These are phyloP conservation scores for Daldinia grandis DNA, from an alignment of 495 filamentous ascomycete species.

Conservation along the genomic window DNA sequence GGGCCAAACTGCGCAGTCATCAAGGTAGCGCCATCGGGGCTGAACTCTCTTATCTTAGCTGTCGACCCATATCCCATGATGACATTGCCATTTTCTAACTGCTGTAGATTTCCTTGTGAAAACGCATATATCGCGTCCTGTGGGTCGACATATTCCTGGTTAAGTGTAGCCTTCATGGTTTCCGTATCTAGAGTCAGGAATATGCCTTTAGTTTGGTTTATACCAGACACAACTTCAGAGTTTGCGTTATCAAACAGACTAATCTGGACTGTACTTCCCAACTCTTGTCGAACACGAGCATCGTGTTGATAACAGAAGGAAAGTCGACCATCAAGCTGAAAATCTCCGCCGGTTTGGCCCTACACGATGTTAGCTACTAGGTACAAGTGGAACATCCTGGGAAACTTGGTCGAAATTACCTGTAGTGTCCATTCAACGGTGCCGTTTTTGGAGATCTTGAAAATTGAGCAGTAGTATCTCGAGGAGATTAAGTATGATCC, in stretches of 20 bases:
- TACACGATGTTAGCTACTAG: slow-evolving; percentile 1
- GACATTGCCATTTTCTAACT: slow-evolving; percentile 16
- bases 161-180: slow-evolving; percentile 23
- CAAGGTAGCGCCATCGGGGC: slow-evolving; percentile 11
- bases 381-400: too few species aligned
- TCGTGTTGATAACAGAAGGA: slow-evolving; percentile 37
- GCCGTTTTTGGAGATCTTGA: slow-evolving; percentile 27
- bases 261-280: slow-evolving; percentile 15
- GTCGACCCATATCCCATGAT: slow-evolving; percentile 33
- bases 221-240: slow-evolving; percentile 8
- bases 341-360: slow-evolving; percentile 33
- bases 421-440: slow-evolving; percentile 32
- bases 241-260: slow-evolving; percentile 35
- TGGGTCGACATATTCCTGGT: slow-evolving; percentile 18
- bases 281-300: slow-evolving; percentile 18
- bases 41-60: slow-evolving; percentile 31
- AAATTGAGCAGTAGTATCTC: slow-evolving; percentile 31
- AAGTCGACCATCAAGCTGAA: slow-evolving; percentile 16
- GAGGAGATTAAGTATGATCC: slow-evolving; percentile 35
- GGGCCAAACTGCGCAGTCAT: slow-evolving; percentile 30
- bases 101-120: slow-evolving; percentile 30
- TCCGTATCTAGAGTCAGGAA: slow-evolving; percentile 13
- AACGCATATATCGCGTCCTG: slow-evolving; percentile 18
- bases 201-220: slow-evolving; percentile 26
- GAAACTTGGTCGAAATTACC: slow-evolving; percentile 2